Evolutionary conservation across 2,329 filamentous ascomycete genomes (phyloP).

Genomic region (Phialophora macrospora): DNA sequence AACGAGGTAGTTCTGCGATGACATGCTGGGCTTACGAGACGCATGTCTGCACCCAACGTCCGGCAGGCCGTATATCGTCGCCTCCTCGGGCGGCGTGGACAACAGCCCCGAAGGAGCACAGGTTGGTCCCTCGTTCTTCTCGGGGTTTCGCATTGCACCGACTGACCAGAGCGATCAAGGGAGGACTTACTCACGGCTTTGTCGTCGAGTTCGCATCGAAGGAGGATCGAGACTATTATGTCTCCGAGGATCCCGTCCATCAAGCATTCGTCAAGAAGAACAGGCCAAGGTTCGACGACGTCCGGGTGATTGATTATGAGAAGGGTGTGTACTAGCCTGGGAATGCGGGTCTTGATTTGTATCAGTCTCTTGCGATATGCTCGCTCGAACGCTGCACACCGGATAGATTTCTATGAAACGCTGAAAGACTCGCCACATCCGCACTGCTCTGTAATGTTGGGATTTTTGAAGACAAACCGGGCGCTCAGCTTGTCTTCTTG

Average conservation of each 20-base stretch:
- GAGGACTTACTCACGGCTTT: conserved; percentile 71
- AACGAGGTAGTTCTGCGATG: conserved; percentile 56
- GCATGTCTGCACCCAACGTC: conserved; percentile 65
- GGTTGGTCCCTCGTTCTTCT: conserved; percentile 48
- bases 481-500: conserved; percentile 91
- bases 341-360: conserved; percentile 3
- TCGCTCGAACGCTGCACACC: neutral
- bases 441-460: conserved; percentile 97
- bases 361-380: neutral
- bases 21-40: conserved; percentile 62
- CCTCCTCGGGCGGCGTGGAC: conserved; percentile 63
- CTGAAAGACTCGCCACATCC: conserved; percentile 97
- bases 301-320: conserved; percentile 65
- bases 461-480: conserved; percentile 92
- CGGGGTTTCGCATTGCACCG: conserved; percentile 9
- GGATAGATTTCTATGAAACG: conserved; percentile 55
- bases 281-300: conserved; percentile 51
- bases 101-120: conserved; percentile 66
- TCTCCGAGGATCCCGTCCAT: conserved; percentile 68
- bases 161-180: conserved; percentile 46
- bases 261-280: conserved; percentile 62
- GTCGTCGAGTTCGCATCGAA: conserved; percentile 68
- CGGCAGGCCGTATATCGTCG: conserved; percentile 64
- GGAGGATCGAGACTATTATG: conserved; percentile 71
- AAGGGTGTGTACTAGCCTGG: conserved; percentile 54